A percentile compares a stretch with the other conserved stretches of the same genome.
Evolutionary conservation across 148 eudicot species (phyloP).

Genomic region (Arctostaphylos glauca): DNA sequence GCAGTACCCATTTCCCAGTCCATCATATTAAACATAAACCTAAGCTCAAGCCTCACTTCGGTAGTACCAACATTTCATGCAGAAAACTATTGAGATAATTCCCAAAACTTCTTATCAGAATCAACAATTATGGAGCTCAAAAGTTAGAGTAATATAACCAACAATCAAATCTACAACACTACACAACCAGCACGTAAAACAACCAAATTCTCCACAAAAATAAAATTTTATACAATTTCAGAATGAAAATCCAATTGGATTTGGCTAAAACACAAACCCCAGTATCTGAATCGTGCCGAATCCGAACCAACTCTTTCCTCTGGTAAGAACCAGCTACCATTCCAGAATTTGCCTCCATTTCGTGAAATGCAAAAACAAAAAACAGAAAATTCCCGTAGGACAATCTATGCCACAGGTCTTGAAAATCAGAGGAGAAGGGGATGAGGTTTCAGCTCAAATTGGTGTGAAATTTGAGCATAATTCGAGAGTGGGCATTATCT

Average conservation of each 20-base stretch:
- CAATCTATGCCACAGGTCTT: neutral
- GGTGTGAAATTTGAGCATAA: neutral
- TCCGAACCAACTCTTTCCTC: slow-evolving; percentile 77
- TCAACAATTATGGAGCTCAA: neutral
- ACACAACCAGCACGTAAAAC: too few relatives aligned
- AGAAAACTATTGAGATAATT: too few relatives aligned
- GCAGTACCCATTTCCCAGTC: neutral
- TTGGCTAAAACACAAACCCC: slow-evolving; percentile 39
- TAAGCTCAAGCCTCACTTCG: neutral
- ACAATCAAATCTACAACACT: too few relatives aligned
- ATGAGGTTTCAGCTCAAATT: slow-evolving; percentile 5
- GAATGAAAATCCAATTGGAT: slow-evolving; percentile 21
- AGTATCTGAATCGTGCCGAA: slow-evolving; percentile 86
- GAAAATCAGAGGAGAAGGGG: neutral
- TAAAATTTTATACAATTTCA: neutral
- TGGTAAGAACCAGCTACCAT: slow-evolving; percentile 91
- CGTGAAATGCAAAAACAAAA: neutral
- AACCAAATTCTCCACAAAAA: too few relatives aligned
- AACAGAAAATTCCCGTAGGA: neutral
- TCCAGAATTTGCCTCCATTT: slow-evolving; percentile 78
- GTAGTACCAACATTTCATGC: neutral
- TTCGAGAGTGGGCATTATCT: neutral
- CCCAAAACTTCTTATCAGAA: too few relatives aligned
- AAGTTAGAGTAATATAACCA: neutral
- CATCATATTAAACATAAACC: neutral